Percentiles rank a stretch among this genome's conserved stretches.
These are phyloP conservation scores for Picochlorum sp. DNA, from an alignment of 139 green algal genomes.

Conservation along the genomic window DNA sequence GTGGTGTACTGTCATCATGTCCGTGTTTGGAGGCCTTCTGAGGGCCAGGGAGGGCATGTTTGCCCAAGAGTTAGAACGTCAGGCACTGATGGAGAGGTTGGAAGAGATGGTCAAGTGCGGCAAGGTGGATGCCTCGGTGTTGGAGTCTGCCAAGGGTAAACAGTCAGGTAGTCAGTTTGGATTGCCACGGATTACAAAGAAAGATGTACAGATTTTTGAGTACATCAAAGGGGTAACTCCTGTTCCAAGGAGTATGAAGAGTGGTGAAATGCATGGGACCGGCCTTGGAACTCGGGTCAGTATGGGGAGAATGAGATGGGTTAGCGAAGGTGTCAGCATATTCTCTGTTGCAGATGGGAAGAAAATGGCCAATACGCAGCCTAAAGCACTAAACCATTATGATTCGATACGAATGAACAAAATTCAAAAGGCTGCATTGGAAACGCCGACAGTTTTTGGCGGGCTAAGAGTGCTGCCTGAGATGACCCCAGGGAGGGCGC, in stretches of 20 bases:
- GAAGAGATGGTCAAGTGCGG: conserved; percentile 1
- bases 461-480: conserved; percentile 10
- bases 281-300: conserved; percentile 7
- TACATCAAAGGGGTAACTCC: conserved; percentile 3
- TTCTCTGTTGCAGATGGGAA: conserved; percentile 40
- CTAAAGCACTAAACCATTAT: conserved; percentile 16
- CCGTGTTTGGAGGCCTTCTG: background rate
- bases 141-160: background rate
- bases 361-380: conserved; percentile 24
- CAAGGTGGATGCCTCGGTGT: background rate
- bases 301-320: conserved; percentile 21
- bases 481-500: conserved; percentile 18
- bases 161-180: background rate
- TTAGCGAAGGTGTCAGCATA: conserved; percentile 24
- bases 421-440: conserved; percentile 21
- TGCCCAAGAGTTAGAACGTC: background rate
- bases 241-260: background rate
- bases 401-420: conserved; percentile 22
- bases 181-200: background rate
- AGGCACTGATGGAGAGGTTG: background rate
- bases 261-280: background rate
- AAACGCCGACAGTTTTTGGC: conserved; percentile 26
- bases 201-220: conserved; percentile 11
- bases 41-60: background rate
- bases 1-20: background rate